phyloP scores from a whole-genome alignment of 805 yeast species.

The Cephaloascus fragrans region DNA sequence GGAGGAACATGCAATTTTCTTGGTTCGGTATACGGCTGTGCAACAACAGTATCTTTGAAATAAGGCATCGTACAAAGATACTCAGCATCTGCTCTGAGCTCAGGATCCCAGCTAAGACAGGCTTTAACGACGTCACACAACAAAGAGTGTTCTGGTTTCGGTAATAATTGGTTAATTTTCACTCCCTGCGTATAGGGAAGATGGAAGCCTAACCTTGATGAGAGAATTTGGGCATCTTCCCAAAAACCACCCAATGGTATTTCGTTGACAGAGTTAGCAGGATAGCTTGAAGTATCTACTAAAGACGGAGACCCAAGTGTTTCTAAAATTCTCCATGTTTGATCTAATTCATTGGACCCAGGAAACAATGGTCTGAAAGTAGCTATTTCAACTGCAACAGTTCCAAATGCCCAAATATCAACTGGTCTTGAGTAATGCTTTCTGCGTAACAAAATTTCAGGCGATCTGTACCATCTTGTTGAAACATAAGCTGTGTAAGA shows the following conservation, averaged over 20 bases:
- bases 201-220: slow-evolving; percentile 42
- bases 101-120: slow-evolving; percentile 75
- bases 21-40: slow-evolving; percentile 9
- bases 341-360: slow-evolving; percentile 73
- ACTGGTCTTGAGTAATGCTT: slow-evolving; percentile 56
- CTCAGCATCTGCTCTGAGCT: slow-evolving; percentile 43
- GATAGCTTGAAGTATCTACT: slow-evolving; percentile 7
- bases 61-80: slow-evolving; percentile 40
- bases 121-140: slow-evolving; percentile 30
- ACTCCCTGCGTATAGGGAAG: slow-evolving; percentile 49
- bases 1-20: slow-evolving; percentile 4
- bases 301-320: slow-evolving; percentile 65
- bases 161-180: slow-evolving; percentile 33
- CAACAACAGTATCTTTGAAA: slow-evolving; percentile 33
- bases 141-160: slow-evolving; percentile 30
- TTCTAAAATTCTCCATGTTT: slow-evolving; percentile 56
- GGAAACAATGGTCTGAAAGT: slow-evolving; percentile 76
- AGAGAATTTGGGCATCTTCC: slow-evolving; percentile 50
- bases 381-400: slow-evolving; percentile 66
- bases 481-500: slow-evolving; percentile 71
- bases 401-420: slow-evolving; percentile 84
- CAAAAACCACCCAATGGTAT: slow-evolving; percentile 63
- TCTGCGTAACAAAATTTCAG: slow-evolving; percentile 65
- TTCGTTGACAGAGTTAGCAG: slow-evolving; percentile 4
- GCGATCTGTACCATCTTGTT: slow-evolving; percentile 82